Conservation (phyloP, 2,329 filamentous ascomycete genomes). For the Cladophialophora carrionii region DNA sequence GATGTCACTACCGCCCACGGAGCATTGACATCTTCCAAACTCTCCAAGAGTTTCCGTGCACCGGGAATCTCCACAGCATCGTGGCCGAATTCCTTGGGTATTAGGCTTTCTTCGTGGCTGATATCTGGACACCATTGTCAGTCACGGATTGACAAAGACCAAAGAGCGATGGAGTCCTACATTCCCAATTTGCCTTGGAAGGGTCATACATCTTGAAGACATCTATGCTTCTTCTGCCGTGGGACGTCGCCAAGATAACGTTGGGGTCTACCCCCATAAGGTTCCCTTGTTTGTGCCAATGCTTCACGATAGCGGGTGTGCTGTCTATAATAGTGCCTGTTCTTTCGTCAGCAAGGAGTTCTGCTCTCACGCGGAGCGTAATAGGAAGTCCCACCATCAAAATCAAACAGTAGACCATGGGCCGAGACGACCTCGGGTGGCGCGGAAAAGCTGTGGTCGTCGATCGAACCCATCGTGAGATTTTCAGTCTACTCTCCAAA, state of each 20-base stretch:
- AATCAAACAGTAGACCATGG: conserved; percentile 53
- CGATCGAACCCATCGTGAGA: conserved; percentile 39
- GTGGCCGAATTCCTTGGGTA: conserved; percentile 74
- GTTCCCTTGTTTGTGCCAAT: conserved; percentile 65
- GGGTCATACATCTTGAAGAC: conserved; percentile 77
- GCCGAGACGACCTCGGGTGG: conserved; percentile 46
- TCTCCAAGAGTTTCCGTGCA: conserved; percentile 69
- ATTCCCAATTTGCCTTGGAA: conserved; percentile 89
- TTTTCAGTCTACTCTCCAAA: not conserved
- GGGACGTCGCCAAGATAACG: conserved; percentile 84
- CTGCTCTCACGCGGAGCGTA: not conserved
- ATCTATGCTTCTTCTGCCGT: conserved; percentile 88
- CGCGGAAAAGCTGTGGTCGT: conserved; percentile 47
- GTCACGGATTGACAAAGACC: not conserved
- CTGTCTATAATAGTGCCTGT: conserved; percentile 52
- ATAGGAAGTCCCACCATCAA: conserved; percentile 43
- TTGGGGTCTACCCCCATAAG: conserved; percentile 85
- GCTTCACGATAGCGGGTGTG: conserved; percentile 62
- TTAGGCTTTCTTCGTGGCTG: conserved; percentile 72
- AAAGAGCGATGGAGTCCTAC: conserved; percentile 55
- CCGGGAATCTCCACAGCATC: conserved; percentile 87
- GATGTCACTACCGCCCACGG: conserved; percentile 86
- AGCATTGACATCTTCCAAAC: conserved; percentile 63
- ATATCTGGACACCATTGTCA: conserved; percentile 64
- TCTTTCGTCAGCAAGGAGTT: not conserved